Base-by-base conservation (phyloP, 176 grass and related monocot species). In the Rhynchospora tenuis region DNA sequence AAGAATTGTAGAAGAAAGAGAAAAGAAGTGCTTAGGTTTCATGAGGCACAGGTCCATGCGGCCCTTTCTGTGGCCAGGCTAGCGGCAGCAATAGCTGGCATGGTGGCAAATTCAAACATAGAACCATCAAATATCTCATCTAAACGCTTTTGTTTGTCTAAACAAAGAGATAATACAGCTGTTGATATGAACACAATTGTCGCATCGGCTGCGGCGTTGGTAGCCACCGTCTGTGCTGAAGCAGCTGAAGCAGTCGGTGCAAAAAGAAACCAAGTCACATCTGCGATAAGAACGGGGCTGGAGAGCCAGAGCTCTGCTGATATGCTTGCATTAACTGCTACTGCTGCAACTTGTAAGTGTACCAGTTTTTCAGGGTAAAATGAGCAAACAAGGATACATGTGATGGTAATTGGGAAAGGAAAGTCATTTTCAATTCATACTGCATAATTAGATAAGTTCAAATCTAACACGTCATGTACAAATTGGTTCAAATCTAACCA, bases 141-240 rank as follows among this genome's bases (percentile, higher is more conserved):
- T 27, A 76, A 29, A 10, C 52, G 45, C 9, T 50, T 67, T 64
- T 82, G 44, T 66, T 67, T 82, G 80, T 29, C 61, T 50, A 65
- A 82, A 14, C 58, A 82, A 82, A 63, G 19, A 51, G 46, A 51
- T 31, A 45, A 62, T 16, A 16, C 79, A 27, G 14, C 24, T 1
- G 45, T 45, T 45, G 57, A 65, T 67, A 70, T 90, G 69, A 80
- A 80, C 80, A 81, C 89, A 22, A 91, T 89, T 46, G 72, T 95
- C 1, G 88, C 92, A 13, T 95, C 92, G 0, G 92, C 95, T 9
- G 89, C 89, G 6, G 87, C 95, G 6, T 90, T 98, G 46, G 83
- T 98, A 31, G 92, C 95, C 51, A 98, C 95, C 4, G 90, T 98
- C 26, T 98, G 95, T 87, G 92, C 95, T 0, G 95, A 98, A 85